Conservation (phyloP, 2,329 filamentous ascomycete species). For the Thielaviopsis ethacetica region DNA sequence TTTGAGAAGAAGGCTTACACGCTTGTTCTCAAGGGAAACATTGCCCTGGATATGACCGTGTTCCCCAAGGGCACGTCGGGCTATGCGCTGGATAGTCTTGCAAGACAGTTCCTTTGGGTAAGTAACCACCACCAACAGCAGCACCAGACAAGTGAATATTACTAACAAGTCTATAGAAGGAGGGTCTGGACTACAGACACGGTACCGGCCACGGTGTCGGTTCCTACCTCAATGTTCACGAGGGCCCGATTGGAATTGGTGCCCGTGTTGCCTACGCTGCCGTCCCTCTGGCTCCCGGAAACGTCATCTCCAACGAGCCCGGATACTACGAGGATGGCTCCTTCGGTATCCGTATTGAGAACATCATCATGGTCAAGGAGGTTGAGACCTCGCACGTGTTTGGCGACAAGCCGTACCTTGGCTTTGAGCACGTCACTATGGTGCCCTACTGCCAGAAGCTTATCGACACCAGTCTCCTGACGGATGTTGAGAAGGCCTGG, state of each 20-base stretch:
- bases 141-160: neutral
- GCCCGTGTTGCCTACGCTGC: slow-evolving; percentile 84
- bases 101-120: slow-evolving; percentile 85
- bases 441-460: slow-evolving; percentile 84
- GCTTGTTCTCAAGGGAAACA: slow-evolving; percentile 84
- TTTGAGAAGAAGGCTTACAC: slow-evolving; percentile 85
- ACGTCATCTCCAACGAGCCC: slow-evolving; percentile 90
- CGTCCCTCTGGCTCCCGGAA: slow-evolving; percentile 75
- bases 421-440: slow-evolving; percentile 96
- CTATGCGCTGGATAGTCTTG: slow-evolving; percentile 75
- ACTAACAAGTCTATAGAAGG: slow-evolving; percentile 24
- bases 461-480: slow-evolving; percentile 60
- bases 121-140: slow-evolving; percentile 15
- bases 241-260: slow-evolving; percentile 91
- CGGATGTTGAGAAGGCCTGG: slow-evolving; percentile 62
- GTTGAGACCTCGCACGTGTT: slow-evolving; percentile 77
- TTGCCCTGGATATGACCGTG: slow-evolving; percentile 67
- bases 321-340: slow-evolving; percentile 93
- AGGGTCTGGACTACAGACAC: slow-evolving; percentile 88
- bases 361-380: slow-evolving; percentile 80
- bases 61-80: slow-evolving; percentile 94
- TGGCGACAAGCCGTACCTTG: slow-evolving; percentile 83
- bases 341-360: slow-evolving; percentile 93
- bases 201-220: slow-evolving; percentile 94
- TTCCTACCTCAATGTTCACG: slow-evolving; percentile 90